A percentile compares a stretch with the other conserved stretches of the same genome.
These are phyloP conservation scores for Xylariaceae sp. DNA, from an alignment of 2,329 filamentous ascomycete species.

Conservation along the genomic window DNA sequence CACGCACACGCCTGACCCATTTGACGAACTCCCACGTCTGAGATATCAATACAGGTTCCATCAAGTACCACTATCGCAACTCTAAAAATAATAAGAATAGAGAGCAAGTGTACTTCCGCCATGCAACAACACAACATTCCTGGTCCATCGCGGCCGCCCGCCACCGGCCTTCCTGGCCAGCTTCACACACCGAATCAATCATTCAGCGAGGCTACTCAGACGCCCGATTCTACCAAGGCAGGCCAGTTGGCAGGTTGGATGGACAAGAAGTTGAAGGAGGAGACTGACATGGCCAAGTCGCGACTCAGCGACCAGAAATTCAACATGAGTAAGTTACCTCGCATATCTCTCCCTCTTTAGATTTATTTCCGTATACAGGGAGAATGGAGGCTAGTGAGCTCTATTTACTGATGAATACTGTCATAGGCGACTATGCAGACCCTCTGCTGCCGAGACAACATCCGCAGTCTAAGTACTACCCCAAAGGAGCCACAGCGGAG, in stretches of 20 bases:
- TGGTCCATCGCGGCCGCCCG: slow-evolving; percentile 25
- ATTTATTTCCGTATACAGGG: background rate
- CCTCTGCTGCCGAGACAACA: slow-evolving; percentile 46
- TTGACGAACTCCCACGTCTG: no score
- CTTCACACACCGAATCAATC: slow-evolving; percentile 38
- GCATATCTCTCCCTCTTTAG: slow-evolving; percentile 6
- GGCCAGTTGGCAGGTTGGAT: slow-evolving; percentile 33
- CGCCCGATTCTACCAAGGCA: slow-evolving; percentile 32
- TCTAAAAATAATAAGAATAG: background rate
- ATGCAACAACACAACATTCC: slow-evolving; percentile 22
- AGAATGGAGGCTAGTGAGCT: slow-evolving; percentile 4
- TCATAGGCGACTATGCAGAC: slow-evolving; percentile 48
- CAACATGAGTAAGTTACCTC: slow-evolving; percentile 45
- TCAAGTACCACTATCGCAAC: background rate
- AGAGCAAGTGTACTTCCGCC: background rate
- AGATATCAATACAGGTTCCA: background rate
- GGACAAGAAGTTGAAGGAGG: slow-evolving; percentile 47
- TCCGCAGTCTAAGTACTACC: slow-evolving; percentile 39
- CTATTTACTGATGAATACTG: background rate
- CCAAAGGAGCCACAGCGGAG: slow-evolving; percentile 44
- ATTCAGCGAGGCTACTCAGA: slow-evolving; percentile 31
- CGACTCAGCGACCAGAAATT: slow-evolving; percentile 51
- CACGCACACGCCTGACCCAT: no score
- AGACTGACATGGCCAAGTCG: slow-evolving; percentile 43
- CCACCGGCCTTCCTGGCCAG: slow-evolving; percentile 23